Conservation (phyloP, 2,329 filamentous ascomycete genomes). For the Neofusicoccum kwambonambiense region DNA sequence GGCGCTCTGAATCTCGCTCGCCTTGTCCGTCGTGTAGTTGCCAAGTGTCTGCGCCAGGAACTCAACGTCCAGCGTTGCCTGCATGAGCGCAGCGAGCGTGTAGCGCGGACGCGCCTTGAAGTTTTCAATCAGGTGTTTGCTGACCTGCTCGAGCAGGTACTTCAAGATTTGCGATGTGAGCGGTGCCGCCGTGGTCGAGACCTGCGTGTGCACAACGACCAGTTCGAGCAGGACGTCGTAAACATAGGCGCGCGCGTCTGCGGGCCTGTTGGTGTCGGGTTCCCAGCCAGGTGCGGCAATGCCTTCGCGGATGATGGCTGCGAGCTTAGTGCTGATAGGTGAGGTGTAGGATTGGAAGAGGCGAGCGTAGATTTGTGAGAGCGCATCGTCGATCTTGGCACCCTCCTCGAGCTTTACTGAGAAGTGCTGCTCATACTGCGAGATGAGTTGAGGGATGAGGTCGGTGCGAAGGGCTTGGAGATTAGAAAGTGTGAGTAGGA, state of each 20-base stretch:
- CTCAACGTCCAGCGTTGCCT: constrained; percentile 95
- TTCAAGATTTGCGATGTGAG: constrained; percentile 81
- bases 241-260: constrained; percentile 80
- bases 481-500: constrained; percentile 92
- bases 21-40: constrained; percentile 82
- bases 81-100: constrained; percentile 80
- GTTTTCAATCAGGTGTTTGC: constrained; percentile 73
- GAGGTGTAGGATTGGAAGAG: constrained; percentile 92
- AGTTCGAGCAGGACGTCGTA: constrained; percentile 82
- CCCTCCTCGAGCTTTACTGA: constrained; percentile 92
- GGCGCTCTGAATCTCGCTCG: constrained; percentile 77
- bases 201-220: constrained; percentile 86
- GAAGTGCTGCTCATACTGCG: constrained; percentile 90
- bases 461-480: constrained; percentile 78
- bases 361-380: constrained; percentile 83
- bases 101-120: constrained; percentile 69
- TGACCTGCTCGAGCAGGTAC: constrained; percentile 80
- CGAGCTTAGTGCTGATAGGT: constrained; percentile 62
- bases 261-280: constrained; percentile 59
- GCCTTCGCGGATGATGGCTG: constrained; percentile 61
- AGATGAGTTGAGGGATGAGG: constrained; percentile 82
- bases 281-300: constrained; percentile 72
- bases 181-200: constrained; percentile 57
- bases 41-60: constrained; percentile 92
- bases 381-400: constrained; percentile 86